phyloP scores from a whole-genome alignment of 2,329 filamentous ascomycete genomes.

The Fusarium metavorans region DNA sequence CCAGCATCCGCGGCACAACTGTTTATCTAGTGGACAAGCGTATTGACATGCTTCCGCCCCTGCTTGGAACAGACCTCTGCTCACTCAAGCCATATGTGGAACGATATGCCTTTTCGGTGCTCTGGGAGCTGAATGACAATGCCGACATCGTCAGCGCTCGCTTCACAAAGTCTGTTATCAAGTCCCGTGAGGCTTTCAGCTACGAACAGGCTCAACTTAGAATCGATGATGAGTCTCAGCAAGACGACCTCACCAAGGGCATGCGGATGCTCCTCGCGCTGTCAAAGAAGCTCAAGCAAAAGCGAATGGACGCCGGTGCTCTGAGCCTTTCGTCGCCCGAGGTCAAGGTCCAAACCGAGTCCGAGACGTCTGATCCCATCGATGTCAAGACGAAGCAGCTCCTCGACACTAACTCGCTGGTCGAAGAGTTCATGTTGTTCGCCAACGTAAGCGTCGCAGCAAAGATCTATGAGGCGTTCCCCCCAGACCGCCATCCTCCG shows the following conservation, averaged over 20 bases:
- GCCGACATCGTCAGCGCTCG: constrained; percentile 87
- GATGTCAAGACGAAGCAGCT: constrained; percentile 96
- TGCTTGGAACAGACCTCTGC: constrained; percentile 95
- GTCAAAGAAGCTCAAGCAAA: constrained; percentile 92
- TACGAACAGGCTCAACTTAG: constrained; percentile 96
- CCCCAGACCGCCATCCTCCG: constrained; percentile 95
- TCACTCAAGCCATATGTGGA: constrained; percentile 99
- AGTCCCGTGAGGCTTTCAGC: constrained; percentile 95
- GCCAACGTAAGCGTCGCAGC: constrained; percentile 95
- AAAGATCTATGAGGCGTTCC: constrained; percentile 91
- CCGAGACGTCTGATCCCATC: constrained; percentile 93
- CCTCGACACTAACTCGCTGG: constrained; percentile 95
- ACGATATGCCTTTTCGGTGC: constrained; percentile 84
- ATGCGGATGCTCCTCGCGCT: constrained; percentile 90
- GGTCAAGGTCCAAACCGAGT: constrained; percentile 94
- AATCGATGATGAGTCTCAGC: constrained; percentile 89
- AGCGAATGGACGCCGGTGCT: constrained; percentile 95
- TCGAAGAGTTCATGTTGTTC: constrained; percentile 99
- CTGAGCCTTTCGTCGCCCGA: constrained; percentile 97
- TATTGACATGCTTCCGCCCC: constrained; percentile 98
- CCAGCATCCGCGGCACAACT: constrained; percentile 92
- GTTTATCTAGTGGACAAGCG: constrained; percentile 99
- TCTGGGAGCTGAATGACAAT: constrained; percentile 89
- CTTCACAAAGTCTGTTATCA: constrained; percentile 98
- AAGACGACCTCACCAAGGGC: constrained; percentile 88